These are phyloP conservation scores for Nidula microcarpa DNA, from an alignment of 768 basidiomycete species.

Conservation along the genomic window DNA sequence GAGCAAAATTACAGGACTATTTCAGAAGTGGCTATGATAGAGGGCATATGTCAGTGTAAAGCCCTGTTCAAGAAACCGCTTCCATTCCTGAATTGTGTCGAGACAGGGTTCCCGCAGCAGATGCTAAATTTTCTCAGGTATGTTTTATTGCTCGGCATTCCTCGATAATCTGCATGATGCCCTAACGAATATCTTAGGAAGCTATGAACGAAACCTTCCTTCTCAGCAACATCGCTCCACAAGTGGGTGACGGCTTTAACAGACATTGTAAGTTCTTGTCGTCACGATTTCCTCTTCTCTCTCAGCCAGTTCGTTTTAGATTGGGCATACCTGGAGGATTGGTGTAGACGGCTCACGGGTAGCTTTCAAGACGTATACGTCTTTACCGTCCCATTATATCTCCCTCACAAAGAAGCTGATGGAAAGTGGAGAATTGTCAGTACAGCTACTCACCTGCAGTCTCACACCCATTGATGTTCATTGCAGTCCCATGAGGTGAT, in stretches of 20 bases:
- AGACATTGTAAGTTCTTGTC: slow-evolving; percentile 71
- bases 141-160: slow-evolving; percentile 5
- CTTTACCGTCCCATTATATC: slow-evolving; percentile 96
- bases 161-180: not conserved
- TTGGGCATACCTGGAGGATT: slow-evolving; percentile 96
- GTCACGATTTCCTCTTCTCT: not conserved
- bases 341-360: slow-evolving; percentile 87
- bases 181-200: slow-evolving; percentile 31
- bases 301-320: slow-evolving; percentile 41
- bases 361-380: slow-evolving; percentile 93
- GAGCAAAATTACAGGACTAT: slow-evolving; percentile 85
- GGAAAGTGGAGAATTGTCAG: slow-evolving; percentile 95
- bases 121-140: slow-evolving; percentile 87
- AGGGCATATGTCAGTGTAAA: slow-evolving; percentile 81
- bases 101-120: slow-evolving; percentile 89
- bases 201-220: slow-evolving; percentile 98
- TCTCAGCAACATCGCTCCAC: slow-evolving; percentile 94
- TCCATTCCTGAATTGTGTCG: slow-evolving; percentile 1
- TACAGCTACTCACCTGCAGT: slow-evolving; percentile 10
- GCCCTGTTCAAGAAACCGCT: too few species aligned
- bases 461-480: not conserved
- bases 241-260: slow-evolving; percentile 97
- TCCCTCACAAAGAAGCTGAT: slow-evolving; percentile 80
- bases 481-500: slow-evolving; percentile 90
- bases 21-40: slow-evolving; percentile 93